Evolutionary conservation across 2,329 filamentous ascomycete genomes (phyloP).

Genomic region (Colletotrichum salicis): DNA sequence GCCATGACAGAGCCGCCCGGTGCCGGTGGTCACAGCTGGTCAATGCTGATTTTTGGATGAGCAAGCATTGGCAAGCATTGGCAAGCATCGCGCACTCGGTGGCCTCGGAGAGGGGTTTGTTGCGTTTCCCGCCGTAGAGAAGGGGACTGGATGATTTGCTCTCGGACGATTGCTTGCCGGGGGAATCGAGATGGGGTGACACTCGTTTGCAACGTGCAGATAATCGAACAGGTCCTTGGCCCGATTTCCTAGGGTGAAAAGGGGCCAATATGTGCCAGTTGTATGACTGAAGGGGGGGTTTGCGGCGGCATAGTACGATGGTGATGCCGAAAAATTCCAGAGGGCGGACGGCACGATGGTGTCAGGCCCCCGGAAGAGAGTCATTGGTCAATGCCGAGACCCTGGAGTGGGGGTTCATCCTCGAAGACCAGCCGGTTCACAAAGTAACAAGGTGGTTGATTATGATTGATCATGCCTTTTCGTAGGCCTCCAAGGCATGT

Average conservation of each 20-base stretch:
- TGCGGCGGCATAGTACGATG: slow-evolving; percentile 8
- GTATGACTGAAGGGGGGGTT: neutral
- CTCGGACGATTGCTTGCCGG: slow-evolving; percentile 1
- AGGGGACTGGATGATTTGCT: neutral
- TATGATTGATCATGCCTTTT: neutral
- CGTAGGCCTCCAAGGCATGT: neutral
- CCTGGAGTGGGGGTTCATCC: slow-evolving; percentile 2
- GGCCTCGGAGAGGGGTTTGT: neutral
- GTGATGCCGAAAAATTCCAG: slow-evolving; percentile 8
- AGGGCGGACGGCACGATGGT: slow-evolving; percentile 9
- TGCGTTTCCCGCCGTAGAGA: neutral
- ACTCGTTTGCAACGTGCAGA: slow-evolving; percentile 17
- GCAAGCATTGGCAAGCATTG: neutral
- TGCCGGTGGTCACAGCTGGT: slow-evolving; percentile 13
- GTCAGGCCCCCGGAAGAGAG: slow-evolving; percentile 8
- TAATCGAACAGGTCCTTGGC: slow-evolving; percentile 13
- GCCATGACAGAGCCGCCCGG: neutral
- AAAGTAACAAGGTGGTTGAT: neutral
- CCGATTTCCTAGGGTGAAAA: neutral
- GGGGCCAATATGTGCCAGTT: slow-evolving; percentile 10
- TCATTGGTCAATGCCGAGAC: slow-evolving; percentile 27
- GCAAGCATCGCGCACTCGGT: neutral
- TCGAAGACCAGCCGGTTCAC: neutral
- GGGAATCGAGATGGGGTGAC: slow-evolving; percentile 16
- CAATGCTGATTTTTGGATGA: slow-evolving; percentile 4